Evolutionary conservation across 257 asterid species (phyloP), one percentile per base, ranked within the genome.

Genomic region (Striga asiatica): DNA sequence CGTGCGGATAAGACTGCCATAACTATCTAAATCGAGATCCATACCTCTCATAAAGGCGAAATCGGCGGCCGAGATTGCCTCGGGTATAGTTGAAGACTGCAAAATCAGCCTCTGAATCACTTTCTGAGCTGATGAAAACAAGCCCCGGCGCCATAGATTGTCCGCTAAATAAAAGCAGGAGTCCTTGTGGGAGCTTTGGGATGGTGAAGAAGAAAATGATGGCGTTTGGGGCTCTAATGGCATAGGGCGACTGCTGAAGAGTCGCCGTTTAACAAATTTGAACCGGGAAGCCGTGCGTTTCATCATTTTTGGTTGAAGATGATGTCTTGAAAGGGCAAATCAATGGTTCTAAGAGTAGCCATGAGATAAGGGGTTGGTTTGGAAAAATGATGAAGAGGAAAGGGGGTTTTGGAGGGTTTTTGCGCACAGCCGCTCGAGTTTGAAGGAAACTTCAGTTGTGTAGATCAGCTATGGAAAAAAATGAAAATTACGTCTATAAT

Each of bases 41-140:
- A 77, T 55, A 58, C 85, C 81, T 63, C 73, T 66, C 8, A 51
- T n/a, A 21, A 67, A 10, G 14, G 73, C 73, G 60, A 74, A 74
- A 62, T 79, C 77, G 49, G 58, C 61, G 1, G 67, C 79, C 3
- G 69, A 58, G 12, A 57, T 46, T 23, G 78, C 77, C 60, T 79
- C 82, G 2, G 70, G 48, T 10, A 56, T 39, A 5, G 85, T 61
- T 35, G 71, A 61, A 11, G 67, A 74, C 14, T 70, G 70, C 1
- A 42, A 72, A 24, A 82, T 63, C 29, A 79, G 69, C 62, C 80
- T 70, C 18, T 58, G 78, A 47, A 79, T 66, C 38, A 82, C 76
- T 64, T 61, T 68, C 65, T 61, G 81, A 28, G 82, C 81, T 2
- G 66, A 72, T 17, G 71, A 38, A 14, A 72, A 21, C 16, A 72